A percentile compares a stretch with the other conserved stretches of the same genome.
phyloP scores from a whole-genome alignment of 305 asterid genomes.

The Fraxinus albicans region DNA sequence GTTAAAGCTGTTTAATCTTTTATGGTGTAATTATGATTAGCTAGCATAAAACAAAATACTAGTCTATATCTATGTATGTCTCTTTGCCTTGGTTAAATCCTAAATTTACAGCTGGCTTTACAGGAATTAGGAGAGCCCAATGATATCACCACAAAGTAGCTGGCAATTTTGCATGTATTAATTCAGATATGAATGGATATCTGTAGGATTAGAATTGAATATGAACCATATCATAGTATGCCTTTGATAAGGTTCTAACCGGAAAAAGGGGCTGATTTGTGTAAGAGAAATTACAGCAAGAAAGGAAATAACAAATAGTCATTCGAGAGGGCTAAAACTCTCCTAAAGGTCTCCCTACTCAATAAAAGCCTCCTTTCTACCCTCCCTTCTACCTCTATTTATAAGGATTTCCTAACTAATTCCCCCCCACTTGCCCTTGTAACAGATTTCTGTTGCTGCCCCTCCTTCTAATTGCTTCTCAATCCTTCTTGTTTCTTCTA shows the following conservation, averaged over 20 bases:
- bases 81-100: background rate
- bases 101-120: background rate
- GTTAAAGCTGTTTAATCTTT: background rate
- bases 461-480: too few relatives aligned
- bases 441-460: too few relatives aligned
- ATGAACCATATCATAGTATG: background rate
- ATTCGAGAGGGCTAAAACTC: too few relatives aligned
- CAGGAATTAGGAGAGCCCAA: background rate
- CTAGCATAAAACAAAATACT: background rate
- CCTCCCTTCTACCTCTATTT: too few relatives aligned
- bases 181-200: background rate
- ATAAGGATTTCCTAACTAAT: too few relatives aligned
- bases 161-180: background rate
- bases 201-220: background rate
- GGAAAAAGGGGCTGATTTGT: too few relatives aligned
- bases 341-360: too few relatives aligned
- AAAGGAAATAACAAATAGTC: too few relatives aligned
- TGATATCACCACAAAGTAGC: background rate
- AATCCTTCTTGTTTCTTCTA: too few relatives aligned
- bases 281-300: too few relatives aligned
- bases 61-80: background rate
- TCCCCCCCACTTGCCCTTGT: too few relatives aligned
- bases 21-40: background rate
- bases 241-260: background rate
- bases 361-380: too few relatives aligned